Percentiles rank a stretch among this genome's conserved stretches.
phyloP scores from a whole-genome alignment of 78 protist species.

The Creolimax fragrantissima region DNA sequence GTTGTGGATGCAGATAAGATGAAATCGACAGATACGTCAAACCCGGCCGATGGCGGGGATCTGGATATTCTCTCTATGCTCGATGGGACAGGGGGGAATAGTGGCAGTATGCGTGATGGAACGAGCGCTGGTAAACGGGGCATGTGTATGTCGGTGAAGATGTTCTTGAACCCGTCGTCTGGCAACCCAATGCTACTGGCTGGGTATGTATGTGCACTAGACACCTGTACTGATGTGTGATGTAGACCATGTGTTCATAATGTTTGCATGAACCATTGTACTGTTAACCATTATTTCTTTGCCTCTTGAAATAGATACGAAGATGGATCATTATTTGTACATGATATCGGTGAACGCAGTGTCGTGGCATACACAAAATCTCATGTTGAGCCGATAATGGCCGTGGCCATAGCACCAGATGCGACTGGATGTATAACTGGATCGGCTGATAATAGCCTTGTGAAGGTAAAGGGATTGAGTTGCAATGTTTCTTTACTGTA shows the following conservation, averaged over 20 bases:
- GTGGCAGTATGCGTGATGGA: background rate
- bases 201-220: no score
- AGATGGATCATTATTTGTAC: background rate
- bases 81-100: no score
- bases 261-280: no score
- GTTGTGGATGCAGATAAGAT: no score
- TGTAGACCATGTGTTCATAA: no score
- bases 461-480: no score
- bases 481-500: no score
- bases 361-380: background rate
- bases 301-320: background rate
- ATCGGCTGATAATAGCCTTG: background rate
- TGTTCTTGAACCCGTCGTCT: background rate
- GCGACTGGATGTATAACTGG: background rate
- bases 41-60: no score
- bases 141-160: background rate
- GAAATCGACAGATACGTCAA: no score
- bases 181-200: background rate
- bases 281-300: no score
- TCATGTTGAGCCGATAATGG: background rate
- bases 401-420: background rate
- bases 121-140: background rate
- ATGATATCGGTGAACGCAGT: background rate
- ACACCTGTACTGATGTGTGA: no score
- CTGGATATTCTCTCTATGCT: no score